phyloP scores from a whole-genome alignment of 306 rosid species.

The Chamaecrista fasciculata region DNA sequence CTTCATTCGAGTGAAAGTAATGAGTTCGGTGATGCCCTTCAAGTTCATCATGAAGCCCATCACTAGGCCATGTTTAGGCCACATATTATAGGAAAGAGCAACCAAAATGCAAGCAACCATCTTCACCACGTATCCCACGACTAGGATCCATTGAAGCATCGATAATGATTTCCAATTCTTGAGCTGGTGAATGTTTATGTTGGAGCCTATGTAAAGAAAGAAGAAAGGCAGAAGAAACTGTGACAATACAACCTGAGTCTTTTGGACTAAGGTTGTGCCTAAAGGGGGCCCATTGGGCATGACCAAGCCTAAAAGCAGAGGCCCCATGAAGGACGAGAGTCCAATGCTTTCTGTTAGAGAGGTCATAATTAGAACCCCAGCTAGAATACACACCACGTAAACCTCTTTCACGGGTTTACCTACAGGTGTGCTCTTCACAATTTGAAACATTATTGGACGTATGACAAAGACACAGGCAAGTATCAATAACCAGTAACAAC shows the following conservation, averaged over 20 bases:
- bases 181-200: not conserved
- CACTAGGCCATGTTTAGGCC: conserved; percentile 26
- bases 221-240: conserved; percentile 32
- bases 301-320: conserved; percentile 17
- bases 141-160: conserved; percentile 18
- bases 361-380: not conserved
- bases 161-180: not conserved
- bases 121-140: conserved; percentile 23
- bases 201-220: conserved; percentile 17
- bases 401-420: conserved; percentile 37
- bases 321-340: conserved; percentile 15
- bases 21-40: conserved; percentile 45
- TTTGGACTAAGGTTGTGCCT: conserved; percentile 31
- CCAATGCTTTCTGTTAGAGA: not conserved
- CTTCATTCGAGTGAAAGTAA: conserved; percentile 4
- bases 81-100: conserved; percentile 33
- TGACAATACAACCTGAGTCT: not conserved
- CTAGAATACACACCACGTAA: conserved; percentile 20
- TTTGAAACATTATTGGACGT: conserved; percentile 15
- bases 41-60: conserved; percentile 44
- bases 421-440: conserved; percentile 11
- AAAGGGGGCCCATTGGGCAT: conserved; percentile 39
- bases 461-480: not conserved
- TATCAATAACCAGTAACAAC: not conserved
- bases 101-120: conserved; percentile 18